Evolutionary conservation across 1,139 yeast species (phyloP).

Genomic region (Zygoascus hellenicus): DNA sequence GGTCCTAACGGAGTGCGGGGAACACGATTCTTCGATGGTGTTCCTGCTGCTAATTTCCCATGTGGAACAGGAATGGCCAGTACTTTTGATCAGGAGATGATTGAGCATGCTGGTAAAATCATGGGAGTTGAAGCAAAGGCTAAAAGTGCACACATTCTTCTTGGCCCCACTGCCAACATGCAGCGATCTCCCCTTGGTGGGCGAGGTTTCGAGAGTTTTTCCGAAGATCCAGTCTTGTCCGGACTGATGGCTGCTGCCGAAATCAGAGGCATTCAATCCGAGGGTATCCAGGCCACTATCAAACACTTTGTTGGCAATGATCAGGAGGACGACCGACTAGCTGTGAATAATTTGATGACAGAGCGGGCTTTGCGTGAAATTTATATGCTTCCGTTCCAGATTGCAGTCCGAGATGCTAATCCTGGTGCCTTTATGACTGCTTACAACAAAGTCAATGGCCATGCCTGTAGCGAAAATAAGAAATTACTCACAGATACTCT

Average conservation of each 20-base stretch:
- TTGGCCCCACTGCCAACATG: conserved; percentile 50
- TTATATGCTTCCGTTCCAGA: conserved; percentile 56
- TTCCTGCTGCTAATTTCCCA: conserved; percentile 49
- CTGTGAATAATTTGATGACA: conserved; percentile 44
- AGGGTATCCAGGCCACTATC: conserved; percentile 50
- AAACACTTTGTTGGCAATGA: conserved; percentile 60
- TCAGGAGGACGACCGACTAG: conserved; percentile 50
- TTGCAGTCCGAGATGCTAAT: conserved; percentile 46
- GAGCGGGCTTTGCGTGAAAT: conserved; percentile 58
- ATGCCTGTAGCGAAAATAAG: conserved; percentile 46
- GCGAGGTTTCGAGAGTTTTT: conserved; percentile 57
- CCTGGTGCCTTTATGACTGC: conserved; percentile 55
- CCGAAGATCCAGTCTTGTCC: conserved; percentile 56
- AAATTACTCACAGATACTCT: conserved; percentile 42
- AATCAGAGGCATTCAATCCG: conserved; percentile 50
- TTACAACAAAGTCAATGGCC: conserved; percentile 56
- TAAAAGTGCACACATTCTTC: conserved; percentile 45
- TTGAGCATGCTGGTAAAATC: conserved; percentile 41
- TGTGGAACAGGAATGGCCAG: conserved; percentile 45
- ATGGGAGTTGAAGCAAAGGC: conserved; percentile 48
- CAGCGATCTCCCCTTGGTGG: conserved; percentile 51
- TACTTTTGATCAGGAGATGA: conserved; percentile 41
- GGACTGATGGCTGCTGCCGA: conserved; percentile 48
- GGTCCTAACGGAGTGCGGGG: conserved; percentile 56
- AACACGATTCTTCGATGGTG: conserved; percentile 42